Conservation (phyloP, 2,329 filamentous ascomycete species). For the Lachnellula hyalina region DNA sequence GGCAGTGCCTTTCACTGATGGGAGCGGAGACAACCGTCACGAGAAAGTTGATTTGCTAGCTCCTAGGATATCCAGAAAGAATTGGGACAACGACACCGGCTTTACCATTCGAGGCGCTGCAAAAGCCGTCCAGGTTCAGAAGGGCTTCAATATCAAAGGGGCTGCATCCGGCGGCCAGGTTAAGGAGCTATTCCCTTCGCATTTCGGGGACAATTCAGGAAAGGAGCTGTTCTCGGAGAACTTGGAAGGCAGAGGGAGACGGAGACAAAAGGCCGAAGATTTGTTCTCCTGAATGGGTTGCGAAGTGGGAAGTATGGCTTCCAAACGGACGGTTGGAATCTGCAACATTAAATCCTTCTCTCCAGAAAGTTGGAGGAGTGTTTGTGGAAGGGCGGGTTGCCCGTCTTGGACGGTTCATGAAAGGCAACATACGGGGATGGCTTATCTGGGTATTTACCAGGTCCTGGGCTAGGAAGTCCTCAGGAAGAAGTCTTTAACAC, state of each 20-base stretch:
- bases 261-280: conserved; percentile 66
- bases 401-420: too few species aligned
- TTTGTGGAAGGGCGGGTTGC: too few species aligned
- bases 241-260: conserved; percentile 50
- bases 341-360: too few species aligned
- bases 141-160: conserved; percentile 63
- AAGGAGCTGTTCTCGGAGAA: conserved; percentile 66
- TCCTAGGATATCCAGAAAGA: conserved; percentile 23
- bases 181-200: conserved; percentile 66
- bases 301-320: neutral
- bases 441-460: too few species aligned
- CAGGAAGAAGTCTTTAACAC: too few species aligned
- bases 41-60: conserved; percentile 14
- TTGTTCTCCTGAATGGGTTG: conserved; percentile 52
- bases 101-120: conserved; percentile 59
- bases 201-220: conserved; percentile 53
- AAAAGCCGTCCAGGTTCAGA: conserved; percentile 38
- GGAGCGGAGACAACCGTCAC: conserved; percentile 30
- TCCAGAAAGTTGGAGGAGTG: too few species aligned
- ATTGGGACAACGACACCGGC: conserved; percentile 29
- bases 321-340: too few species aligned
- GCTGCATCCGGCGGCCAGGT: conserved; percentile 50
- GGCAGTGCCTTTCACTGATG: conserved; percentile 44
- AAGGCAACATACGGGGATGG: too few species aligned
- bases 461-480: too few species aligned